phyloP scores from a whole-genome alignment of 805 yeast genomes.

The Ogataea trehalophila region DNA sequence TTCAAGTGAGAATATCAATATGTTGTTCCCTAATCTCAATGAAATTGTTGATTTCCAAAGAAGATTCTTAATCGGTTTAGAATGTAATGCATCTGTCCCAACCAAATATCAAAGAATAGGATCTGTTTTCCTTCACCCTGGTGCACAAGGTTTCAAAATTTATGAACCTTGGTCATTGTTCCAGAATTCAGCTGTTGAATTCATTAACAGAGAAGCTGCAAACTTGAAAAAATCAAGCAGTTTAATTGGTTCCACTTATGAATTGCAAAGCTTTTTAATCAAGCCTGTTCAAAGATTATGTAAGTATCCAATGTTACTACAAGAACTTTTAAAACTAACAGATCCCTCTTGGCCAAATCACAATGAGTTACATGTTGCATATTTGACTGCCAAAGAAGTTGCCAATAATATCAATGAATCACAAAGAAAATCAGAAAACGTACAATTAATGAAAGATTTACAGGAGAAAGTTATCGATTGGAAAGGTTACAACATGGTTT shows the following conservation, averaged over 20 bases:
- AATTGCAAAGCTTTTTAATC: constrained; percentile 80
- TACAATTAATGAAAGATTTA: constrained; percentile 61
- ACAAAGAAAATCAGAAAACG: constrained; percentile 86
- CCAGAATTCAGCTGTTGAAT: constrained; percentile 80
- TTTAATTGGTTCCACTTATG: constrained; percentile 79
- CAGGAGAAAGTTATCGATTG: constrained; percentile 78
- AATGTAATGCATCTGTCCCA: constrained; percentile 76
- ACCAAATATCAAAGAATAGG: constrained; percentile 80
- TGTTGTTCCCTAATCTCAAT: constrained; percentile 77
- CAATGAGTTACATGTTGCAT: constrained; percentile 67
- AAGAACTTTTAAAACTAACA: constrained; percentile 66
- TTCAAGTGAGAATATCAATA: constrained; percentile 73
- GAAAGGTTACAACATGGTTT: constrained; percentile 78
- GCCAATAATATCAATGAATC: constrained; percentile 89
- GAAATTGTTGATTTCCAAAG: constrained; percentile 90
- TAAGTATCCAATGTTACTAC: constrained; percentile 82
- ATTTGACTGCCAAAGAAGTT: constrained; percentile 72
- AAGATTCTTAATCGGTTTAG: constrained; percentile 80
- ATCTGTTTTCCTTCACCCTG: constrained; percentile 79
- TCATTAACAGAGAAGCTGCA: constrained; percentile 59
- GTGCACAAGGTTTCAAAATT: constrained; percentile 70
- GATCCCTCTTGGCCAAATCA: constrained; percentile 48
- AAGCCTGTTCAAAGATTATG: constrained; percentile 97
- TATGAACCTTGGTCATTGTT: constrained; percentile 95
- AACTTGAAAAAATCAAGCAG: constrained; percentile 50